Base-by-base conservation (phyloP, 768 basidiomycete genomes). In the Pulveroboletus sp. region DNA sequence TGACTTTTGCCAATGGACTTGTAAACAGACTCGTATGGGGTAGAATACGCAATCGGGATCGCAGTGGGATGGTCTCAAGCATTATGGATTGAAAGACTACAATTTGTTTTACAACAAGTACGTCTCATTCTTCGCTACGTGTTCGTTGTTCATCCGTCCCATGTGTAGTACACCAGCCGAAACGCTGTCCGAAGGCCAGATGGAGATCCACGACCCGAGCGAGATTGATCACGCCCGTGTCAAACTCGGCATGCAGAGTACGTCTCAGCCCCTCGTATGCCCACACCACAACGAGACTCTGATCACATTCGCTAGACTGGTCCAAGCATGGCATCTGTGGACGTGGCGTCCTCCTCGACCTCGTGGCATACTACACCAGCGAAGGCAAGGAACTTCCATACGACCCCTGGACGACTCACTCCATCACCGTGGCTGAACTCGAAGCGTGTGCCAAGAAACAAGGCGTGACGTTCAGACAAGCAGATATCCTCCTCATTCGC, bases 41-140 rank as follows among this genome's bases (percentile, higher is more conserved):
- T 35, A 85, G 84, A 85, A 87, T 53, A 83, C 84, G 0, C 85
- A 86, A 67, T 83, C 82, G 0, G 82, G 84, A 9, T 75, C 81
- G 5, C 84, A 87, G 55, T 85, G 84, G 84, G 84, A 86, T 55
- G 82, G 84, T 8, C 47, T 85, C 60, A 72, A 76, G 50, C 82
- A 85, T 54, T 81, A 73, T 56, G 81, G 81, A 3, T 50, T 85
- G 35, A 40, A 63, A 0, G 73, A 77, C 14, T 75, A 84, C 52
- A 71, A 70, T 3, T 68, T 83, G 19, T 83, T 80, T 59, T 85
- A 85, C 62, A 80, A 84, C 66, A 81, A 83, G 82, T 82, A 53
- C 36, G 59, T 56, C 36, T 35, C 10, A 5, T 21, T 25, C 39
- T 14, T 24, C 19, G 25, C 40, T 17, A 12, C 32, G 5, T 4